A percentile compares a stretch with the other conserved stretches of the same genome.
phyloP scores from a whole-genome alignment of 768 basidiomycete genomes.

The Macrolepiota fuliginosa region DNA sequence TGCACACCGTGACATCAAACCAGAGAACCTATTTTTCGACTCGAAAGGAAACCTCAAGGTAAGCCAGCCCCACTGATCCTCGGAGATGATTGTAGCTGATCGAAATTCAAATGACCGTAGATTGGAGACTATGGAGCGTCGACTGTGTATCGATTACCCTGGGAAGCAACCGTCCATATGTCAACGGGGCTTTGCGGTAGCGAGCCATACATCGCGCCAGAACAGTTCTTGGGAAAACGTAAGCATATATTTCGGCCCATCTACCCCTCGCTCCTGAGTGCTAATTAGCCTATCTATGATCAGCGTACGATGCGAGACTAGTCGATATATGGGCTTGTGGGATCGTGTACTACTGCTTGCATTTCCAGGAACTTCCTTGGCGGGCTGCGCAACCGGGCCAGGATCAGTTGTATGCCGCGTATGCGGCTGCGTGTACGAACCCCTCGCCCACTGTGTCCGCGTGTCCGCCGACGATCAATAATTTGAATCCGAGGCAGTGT shows the following conservation, averaged over 20 bases:
- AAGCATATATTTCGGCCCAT: no score
- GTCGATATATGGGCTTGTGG: slow-evolving; percentile 99
- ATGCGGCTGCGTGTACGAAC: slow-evolving; percentile 58
- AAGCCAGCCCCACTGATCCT: slow-evolving; percentile 14
- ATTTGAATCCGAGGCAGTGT: slow-evolving; percentile 84
- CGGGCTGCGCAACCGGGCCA: slow-evolving; percentile 78
- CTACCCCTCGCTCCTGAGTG: no score
- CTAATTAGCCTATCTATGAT: background rate
- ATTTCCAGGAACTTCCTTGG: slow-evolving; percentile 98
- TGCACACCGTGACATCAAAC: slow-evolving; percentile 97
- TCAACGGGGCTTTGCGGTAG: slow-evolving; percentile 96
- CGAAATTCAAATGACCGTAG: slow-evolving; percentile 34
- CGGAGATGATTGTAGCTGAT: background rate
- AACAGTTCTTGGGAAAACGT: slow-evolving; percentile 97
- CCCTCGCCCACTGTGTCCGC: slow-evolving; percentile 40
- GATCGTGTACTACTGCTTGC: slow-evolving; percentile 97
- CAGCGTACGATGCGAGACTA: slow-evolving; percentile 94
- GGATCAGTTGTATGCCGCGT: slow-evolving; percentile 80
- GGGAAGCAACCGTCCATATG: slow-evolving; percentile 97
- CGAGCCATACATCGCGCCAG: slow-evolving; percentile 98
- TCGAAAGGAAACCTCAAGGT: slow-evolving; percentile 93
- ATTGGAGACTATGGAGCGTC: slow-evolving; percentile 99
- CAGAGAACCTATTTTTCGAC: slow-evolving; percentile 96
- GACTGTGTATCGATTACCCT: slow-evolving; percentile 97
- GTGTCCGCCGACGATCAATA: slow-evolving; percentile 75